phyloP scores from a whole-genome alignment of 2,329 filamentous ascomycete genomes.

The Colletotrichum sp. region DNA sequence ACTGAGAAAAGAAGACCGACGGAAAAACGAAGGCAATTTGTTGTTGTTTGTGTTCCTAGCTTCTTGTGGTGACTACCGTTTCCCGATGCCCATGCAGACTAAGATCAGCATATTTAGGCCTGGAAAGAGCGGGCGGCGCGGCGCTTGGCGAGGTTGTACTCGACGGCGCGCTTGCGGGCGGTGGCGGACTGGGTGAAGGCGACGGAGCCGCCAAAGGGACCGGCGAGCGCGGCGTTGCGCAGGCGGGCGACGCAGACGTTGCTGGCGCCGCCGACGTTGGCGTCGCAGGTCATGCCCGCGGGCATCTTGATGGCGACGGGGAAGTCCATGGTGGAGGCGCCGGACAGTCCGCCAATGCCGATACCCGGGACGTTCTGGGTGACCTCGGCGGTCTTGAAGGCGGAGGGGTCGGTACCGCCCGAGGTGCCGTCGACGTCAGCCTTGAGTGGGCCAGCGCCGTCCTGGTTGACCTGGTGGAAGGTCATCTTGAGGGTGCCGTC shows the following conservation, averaged over 20 bases:
- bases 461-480: slow-evolving; percentile 75
- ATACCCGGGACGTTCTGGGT: slow-evolving; percentile 66
- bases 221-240: slow-evolving; percentile 64
- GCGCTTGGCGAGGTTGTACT: slow-evolving; percentile 48
- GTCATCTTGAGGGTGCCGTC: slow-evolving; percentile 71
- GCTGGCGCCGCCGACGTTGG: slow-evolving; percentile 58
- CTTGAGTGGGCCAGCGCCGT: slow-evolving; percentile 68
- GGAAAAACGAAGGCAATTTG: background rate
- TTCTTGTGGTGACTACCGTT: background rate
- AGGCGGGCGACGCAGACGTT: slow-evolving; percentile 71
- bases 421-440: slow-evolving; percentile 67
- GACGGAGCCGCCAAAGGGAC: slow-evolving; percentile 70
- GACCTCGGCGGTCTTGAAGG: slow-evolving; percentile 65
- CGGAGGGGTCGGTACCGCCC: slow-evolving; percentile 62
- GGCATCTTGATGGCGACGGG: slow-evolving; percentile 70
- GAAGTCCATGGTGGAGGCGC: slow-evolving; percentile 67
- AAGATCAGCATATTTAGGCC: background rate
- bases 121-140: slow-evolving; percentile 29
- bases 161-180: slow-evolving; percentile 67
- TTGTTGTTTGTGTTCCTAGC: background rate
- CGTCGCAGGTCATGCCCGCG: slow-evolving; percentile 68
- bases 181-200: slow-evolving; percentile 66
- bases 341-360: slow-evolving; percentile 59
- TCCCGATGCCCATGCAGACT: background rate
- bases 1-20: background rate